These are phyloP conservation scores for Pouteria campechiana DNA, from an alignment of 179 eudicot species.

Conservation along the genomic window DNA sequence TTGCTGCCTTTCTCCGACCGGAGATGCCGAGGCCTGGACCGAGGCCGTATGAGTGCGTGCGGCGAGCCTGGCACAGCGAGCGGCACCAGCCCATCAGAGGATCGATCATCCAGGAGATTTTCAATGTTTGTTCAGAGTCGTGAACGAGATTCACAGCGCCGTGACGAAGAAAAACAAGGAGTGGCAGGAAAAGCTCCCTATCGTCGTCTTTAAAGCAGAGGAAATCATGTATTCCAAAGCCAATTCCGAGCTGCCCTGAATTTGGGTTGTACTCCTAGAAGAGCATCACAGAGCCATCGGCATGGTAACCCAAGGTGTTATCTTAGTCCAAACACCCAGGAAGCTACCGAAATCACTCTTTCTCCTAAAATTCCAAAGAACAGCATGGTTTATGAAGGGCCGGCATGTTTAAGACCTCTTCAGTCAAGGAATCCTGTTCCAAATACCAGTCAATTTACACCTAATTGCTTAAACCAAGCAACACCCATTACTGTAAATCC, in stretches of 20 bases:
- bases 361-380: slow-evolving; percentile 15
- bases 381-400: no score
- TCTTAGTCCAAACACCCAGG: slow-evolving; percentile 45
- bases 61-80: slow-evolving; percentile 93
- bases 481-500: slow-evolving; percentile 20
- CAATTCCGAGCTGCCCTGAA: slow-evolving; percentile 97
- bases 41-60: slow-evolving; percentile 86
- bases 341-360: slow-evolving; percentile 21
- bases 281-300: slow-evolving; percentile 76
- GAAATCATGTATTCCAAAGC: slow-evolving; percentile 97
- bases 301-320: slow-evolving; percentile 57
- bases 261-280: slow-evolving; percentile 79
- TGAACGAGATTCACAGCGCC: slow-evolving; percentile 41
- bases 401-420: no score
- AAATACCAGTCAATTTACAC: slow-evolving; percentile 7
- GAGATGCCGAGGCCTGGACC: slow-evolving; percentile 93
- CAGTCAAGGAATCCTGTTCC: slow-evolving; percentile 15
- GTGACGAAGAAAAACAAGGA: slow-evolving; percentile 60
- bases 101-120: slow-evolving; percentile 67
- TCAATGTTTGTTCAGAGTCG: slow-evolving; percentile 65
- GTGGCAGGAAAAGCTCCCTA: slow-evolving; percentile 86
- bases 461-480: slow-evolving; percentile 16
- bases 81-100: slow-evolving; percentile 85
- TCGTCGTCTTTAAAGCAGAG: slow-evolving; percentile 79
- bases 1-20: no score